phyloP scores from a whole-genome alignment of 768 basidiomycete species.

The Termitomyces sp. region DNA sequence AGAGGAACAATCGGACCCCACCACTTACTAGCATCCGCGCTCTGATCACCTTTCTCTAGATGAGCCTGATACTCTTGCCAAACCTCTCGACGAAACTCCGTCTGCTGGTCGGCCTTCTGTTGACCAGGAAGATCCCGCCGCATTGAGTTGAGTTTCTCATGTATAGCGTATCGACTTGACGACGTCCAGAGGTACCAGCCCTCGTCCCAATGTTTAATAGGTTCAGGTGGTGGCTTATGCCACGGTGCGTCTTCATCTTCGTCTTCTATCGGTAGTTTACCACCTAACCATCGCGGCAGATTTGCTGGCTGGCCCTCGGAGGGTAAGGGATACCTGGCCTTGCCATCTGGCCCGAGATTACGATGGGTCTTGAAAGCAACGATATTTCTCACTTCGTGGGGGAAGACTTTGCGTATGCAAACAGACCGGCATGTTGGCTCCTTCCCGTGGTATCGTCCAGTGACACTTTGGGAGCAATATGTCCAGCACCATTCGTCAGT shows the following conservation, averaged over 20 bases:
- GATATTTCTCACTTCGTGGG: constrained; percentile 60
- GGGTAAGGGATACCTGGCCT: constrained; percentile 59
- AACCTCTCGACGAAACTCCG: constrained; percentile 37
- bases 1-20: constrained; percentile 40
- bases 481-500: constrained; percentile 65
- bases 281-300: constrained; percentile 43
- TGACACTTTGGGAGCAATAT: constrained; percentile 57
- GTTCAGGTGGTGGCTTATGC: constrained; percentile 19
- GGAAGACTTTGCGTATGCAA: constrained; percentile 64
- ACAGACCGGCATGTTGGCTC: constrained; percentile 57
- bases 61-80: constrained; percentile 54
- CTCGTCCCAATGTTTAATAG: constrained; percentile 64
- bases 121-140: constrained; percentile 52
- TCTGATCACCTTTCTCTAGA: constrained; percentile 27
- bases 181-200: constrained; percentile 77
- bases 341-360: constrained; percentile 39
- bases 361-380: constrained; percentile 43
- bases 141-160: constrained; percentile 61
- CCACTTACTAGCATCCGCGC: constrained; percentile 28
- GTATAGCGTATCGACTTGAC: constrained; percentile 45
- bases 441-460: constrained; percentile 45
- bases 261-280: constrained; percentile 33
- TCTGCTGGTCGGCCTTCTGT: constrained; percentile 34
- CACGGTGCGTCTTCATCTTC: constrained; percentile 25
- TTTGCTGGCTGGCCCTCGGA: constrained; percentile 58